A percentile compares a stretch with the other conserved stretches of the same genome.
phyloP scores from a whole-genome alignment of 805 yeast species.

The Saccharomycopsis oosterbeekiorum region DNA sequence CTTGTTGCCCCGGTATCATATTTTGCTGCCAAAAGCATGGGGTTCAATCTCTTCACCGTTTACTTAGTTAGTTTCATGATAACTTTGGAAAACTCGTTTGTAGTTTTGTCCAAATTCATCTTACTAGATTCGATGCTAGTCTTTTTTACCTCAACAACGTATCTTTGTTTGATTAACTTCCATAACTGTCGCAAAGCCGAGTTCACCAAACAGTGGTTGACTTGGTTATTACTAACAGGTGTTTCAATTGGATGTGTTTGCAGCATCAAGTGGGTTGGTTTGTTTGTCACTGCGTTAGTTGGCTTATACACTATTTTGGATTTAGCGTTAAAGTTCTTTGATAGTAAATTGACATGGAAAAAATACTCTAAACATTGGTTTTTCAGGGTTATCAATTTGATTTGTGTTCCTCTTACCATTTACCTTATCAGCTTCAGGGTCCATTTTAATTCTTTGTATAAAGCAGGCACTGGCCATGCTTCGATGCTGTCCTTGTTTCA shows the following conservation, averaged over 20 bases:
- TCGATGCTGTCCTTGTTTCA: slow-evolving; percentile 86
- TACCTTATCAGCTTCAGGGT: slow-evolving; percentile 67
- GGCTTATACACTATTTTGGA: slow-evolving; percentile 53
- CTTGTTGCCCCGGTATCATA: slow-evolving; percentile 63
- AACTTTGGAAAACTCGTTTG: slow-evolving; percentile 56
- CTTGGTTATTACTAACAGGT: slow-evolving; percentile 56
- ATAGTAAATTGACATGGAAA: slow-evolving; percentile 22
- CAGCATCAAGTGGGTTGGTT: slow-evolving; percentile 80
- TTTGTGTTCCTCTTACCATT: slow-evolving; percentile 59
- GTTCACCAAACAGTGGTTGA: slow-evolving; percentile 33
- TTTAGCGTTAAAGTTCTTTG: slow-evolving; percentile 23
- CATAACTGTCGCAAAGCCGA: slow-evolving; percentile 34
- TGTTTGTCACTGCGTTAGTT: slow-evolving; percentile 51
- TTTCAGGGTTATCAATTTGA: slow-evolving; percentile 53
- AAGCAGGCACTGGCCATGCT: slow-evolving; percentile 89
- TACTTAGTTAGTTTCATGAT: slow-evolving; percentile 56
- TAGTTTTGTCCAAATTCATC: slow-evolving; percentile 65
- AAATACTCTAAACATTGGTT: slow-evolving; percentile 58
- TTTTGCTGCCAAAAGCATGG: slow-evolving; percentile 53
- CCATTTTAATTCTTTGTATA: slow-evolving; percentile 67
- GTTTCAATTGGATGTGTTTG: slow-evolving; percentile 72
- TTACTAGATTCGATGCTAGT: slow-evolving; percentile 67
- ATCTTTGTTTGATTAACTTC: slow-evolving; percentile 46
- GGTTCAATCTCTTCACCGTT: slow-evolving; percentile 39
- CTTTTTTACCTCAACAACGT: slow-evolving; percentile 65